Evolutionary conservation across 2,329 filamentous ascomycete species (phyloP), one percentile per base, ranked within the genome.

Genomic region (Emericellopsis atlantica): DNA sequence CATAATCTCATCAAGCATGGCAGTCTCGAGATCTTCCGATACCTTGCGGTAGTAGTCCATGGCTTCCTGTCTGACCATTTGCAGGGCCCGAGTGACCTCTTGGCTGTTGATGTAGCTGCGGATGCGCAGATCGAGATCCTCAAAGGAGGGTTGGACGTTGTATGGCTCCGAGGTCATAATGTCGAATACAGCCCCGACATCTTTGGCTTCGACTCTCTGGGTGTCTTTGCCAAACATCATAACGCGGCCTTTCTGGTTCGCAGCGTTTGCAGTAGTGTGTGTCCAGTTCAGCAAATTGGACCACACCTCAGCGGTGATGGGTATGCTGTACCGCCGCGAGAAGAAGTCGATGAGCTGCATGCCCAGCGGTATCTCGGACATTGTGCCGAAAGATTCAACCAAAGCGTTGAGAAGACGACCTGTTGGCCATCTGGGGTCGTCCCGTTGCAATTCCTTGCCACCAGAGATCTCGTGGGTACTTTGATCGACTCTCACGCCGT

Each of bases 301-400:
- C 84, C 85, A 90, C 15, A 77, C 66, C 5, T 66, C 53, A 6
- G 54, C 49, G 0, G 75, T 60, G 32, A 90, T 75, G 1, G 62
- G 46, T 21, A 90, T 59, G 2, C 61, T 46, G 56, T 82, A 84
- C 6, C 64, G 62, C 1, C 59, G 59, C 0, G 83, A 80, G 37
- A 89, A 55, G 48, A 74, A 74, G 44, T 82, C 70, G 11, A 88
- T 59, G 1, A 82, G 51, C 33, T 72, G 66, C 22, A 81, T 52
- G 11, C 76, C 82, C 2, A 68, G 63, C 1, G 66, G 54, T 4
- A 87, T 65, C 41, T 80, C 67, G 37, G 73, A 78, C 56, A 81
- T 84, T 45, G 68, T 70, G n/a, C 81, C 74, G 46, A 81, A 84
- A 1, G 69, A 65, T 52, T 86, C 78, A 6, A 81, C 79, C n/a